Base-by-base conservation (phyloP, 1,139 yeast genomes). In the Yamadazyma aaseri region DNA sequence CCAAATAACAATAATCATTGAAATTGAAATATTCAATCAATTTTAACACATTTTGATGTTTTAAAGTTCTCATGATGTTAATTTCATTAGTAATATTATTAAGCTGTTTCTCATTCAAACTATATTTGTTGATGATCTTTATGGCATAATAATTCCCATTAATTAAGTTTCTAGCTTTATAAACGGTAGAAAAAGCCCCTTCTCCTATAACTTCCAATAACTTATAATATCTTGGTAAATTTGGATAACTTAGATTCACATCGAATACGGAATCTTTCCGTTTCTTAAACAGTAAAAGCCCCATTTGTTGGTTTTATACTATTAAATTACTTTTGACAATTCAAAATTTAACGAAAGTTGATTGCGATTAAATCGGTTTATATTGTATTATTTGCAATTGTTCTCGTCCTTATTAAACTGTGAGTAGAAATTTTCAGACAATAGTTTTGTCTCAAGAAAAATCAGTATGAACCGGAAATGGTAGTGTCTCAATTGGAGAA, bases 171-270 rank as follows among this genome's bases (percentile, higher is more conserved):
- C 65, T 47, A 0, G 96, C 97, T 49, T 78, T 78, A 60, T 81
- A 89, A 5, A 90, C 97, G 16, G 78, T 73, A 3, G 96, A 86
- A 56, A 90, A 90, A 0, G 97, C 97, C 11, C 97, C 97, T 55
- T 86, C 92, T 1, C 90, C 90, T 9, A 83, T 47, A 3, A 65
- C 46, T 13, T 53, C 41, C 7, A 56, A 37, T 11, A 61, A 36
- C 30, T 50, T 43, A 35, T 48, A 60, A 10, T 57, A 41, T 12
- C 44, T 29, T 3, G 66, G 66, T 30, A 58, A 43, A 26, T 55
- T 52, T 3, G 57, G 55, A 28, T 49, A 55, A 10, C 24, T 26
- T 9, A 38, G 35, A 24, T 36, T 35, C 25, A 48, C 29, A 20
- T 44, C 50, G 17, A 44, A 40, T n/a, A 45, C 35, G n/a, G 46